Conservation (phyloP, 257 asterid genomes). For the Jacaranda mimosifolia region DNA sequence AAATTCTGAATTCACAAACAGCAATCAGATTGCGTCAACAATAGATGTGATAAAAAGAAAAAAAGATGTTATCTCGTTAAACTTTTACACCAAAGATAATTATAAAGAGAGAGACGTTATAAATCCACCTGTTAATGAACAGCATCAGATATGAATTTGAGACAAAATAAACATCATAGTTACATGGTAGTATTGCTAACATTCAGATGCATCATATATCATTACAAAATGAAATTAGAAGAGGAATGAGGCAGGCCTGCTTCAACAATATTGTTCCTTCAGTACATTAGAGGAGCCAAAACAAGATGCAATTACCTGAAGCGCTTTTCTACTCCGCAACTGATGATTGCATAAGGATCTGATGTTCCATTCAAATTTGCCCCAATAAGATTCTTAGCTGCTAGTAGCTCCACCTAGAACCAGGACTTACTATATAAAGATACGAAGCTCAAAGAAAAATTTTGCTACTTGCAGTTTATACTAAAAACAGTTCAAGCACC, state of each 20-base stretch:
- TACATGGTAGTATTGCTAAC: neutral
- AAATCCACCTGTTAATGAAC: neutral
- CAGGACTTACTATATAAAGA: conserved; percentile 28
- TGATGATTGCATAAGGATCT: conserved; percentile 92
- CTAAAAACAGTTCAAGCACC: conserved; percentile 25
- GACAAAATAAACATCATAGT: neutral
- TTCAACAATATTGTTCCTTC: conserved; percentile 26
- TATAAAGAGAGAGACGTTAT: neutral
- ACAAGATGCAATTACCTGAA: conserved; percentile 72
- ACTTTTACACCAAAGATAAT: neutral
- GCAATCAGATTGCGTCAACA: neutral
- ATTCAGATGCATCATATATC: conserved; percentile 10
- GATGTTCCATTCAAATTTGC: conserved; percentile 89
- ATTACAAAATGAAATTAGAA: conserved; percentile 27
- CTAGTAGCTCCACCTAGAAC: conserved; percentile 88
- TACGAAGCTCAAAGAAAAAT: neutral
- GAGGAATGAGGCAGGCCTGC: conserved; percentile 33
- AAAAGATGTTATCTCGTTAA: neutral
- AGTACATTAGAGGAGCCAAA: conserved; percentile 34
- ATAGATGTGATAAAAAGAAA: neutral
- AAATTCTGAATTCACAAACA: neutral
- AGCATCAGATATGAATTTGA: conserved; percentile 15
- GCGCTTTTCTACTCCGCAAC: conserved; percentile 84
- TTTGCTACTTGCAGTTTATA: neutral
- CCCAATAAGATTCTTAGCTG: conserved; percentile 90